Conservation (phyloP, 768 basidiomycete species). For the Auricularia auricula-judae region DNA sequence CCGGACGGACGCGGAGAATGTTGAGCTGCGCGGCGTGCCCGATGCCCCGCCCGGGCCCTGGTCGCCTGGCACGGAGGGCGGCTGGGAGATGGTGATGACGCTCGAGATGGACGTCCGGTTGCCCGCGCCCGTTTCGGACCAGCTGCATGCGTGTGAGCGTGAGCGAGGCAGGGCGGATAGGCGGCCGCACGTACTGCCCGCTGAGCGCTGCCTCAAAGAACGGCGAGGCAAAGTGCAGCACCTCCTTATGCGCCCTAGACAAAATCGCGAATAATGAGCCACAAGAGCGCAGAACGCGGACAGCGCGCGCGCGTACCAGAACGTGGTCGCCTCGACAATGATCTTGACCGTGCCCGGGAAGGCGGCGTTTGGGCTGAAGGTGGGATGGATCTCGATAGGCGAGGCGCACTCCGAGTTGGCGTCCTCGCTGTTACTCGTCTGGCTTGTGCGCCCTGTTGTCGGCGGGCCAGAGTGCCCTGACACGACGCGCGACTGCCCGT, state of each 20-base stretch:
- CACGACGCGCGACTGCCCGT: constrained; percentile 7
- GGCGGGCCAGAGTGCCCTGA: background rate
- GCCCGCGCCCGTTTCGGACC: constrained; percentile 68
- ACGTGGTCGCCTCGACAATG: constrained; percentile 77
- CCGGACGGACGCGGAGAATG: background rate
- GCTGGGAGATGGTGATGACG: constrained; percentile 74
- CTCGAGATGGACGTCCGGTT: constrained; percentile 69
- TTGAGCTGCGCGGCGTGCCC: constrained; percentile 1
- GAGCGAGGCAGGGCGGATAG: background rate
- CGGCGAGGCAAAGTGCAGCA: constrained; percentile 85
- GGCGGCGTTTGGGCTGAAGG: constrained; percentile 54
- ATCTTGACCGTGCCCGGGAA: constrained; percentile 88
- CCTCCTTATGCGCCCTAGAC: constrained; percentile 79
- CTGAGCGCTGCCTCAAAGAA: constrained; percentile 89
- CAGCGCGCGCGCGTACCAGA: constrained; percentile 46
- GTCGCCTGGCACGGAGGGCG: constrained; percentile 46
- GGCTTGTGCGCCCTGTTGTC: constrained; percentile 7
- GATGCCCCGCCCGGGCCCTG: constrained; percentile 16
- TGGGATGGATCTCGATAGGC: constrained; percentile 67
- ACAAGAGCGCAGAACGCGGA: background rate
- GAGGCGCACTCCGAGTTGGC: constrained; percentile 8
- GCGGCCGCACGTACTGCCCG: constrained; percentile 30
- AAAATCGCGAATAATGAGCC: background rate
- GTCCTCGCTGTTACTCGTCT: constrained; percentile 6
- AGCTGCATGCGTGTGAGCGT: constrained; percentile 28